phyloP scores from a whole-genome alignment of 371 early-diverging fungal species.

The Mycotypha africana region DNA sequence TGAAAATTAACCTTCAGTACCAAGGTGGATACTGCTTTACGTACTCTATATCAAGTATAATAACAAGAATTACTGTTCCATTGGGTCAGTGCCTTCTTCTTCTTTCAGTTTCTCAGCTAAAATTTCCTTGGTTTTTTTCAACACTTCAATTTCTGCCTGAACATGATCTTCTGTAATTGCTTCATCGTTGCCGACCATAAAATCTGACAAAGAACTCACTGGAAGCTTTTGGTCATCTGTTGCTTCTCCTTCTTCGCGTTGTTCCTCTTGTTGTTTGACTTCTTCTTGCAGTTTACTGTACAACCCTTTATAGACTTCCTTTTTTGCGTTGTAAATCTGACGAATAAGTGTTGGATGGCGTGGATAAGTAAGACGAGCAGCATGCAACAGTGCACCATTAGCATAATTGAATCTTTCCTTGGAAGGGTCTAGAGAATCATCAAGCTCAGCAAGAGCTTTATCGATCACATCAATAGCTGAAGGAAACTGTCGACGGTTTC shows the following conservation, averaged over 20 bases:
- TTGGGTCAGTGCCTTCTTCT: conserved; percentile 1
- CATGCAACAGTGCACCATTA: conserved; percentile 36
- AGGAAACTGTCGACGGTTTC: conserved; percentile 23
- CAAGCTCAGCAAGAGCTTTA: conserved; percentile 13
- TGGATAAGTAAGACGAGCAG: conserved; percentile 25
- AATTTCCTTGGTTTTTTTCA: conserved; percentile 16
- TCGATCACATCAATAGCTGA: conserved; percentile 23
- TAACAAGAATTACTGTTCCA: too few species aligned
- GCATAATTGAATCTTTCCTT: conserved; percentile 29
- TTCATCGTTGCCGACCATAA: conserved; percentile 17
- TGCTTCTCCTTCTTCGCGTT: conserved; percentile 3
- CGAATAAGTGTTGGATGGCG: conserved; percentile 25
- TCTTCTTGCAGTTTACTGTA: conserved; percentile 4
- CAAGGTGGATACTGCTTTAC: too few species aligned
- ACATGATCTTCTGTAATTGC: conserved; percentile 32
- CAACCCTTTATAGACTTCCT: conserved; percentile 27
- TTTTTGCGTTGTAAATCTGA: conserved; percentile 27
- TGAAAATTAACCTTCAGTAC: too few species aligned
- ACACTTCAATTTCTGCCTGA: conserved; percentile 28
- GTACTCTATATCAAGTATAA: too few species aligned
- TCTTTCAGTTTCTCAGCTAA: background rate
- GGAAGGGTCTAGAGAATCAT: conserved; percentile 21
- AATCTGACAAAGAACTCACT: background rate
- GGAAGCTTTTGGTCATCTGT: background rate
- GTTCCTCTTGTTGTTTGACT: conserved; percentile 1